These are phyloP conservation scores for Teratosphaeria zuluensis DNA, from an alignment of 2,329 filamentous ascomycete genomes.

Conservation along the genomic window DNA sequence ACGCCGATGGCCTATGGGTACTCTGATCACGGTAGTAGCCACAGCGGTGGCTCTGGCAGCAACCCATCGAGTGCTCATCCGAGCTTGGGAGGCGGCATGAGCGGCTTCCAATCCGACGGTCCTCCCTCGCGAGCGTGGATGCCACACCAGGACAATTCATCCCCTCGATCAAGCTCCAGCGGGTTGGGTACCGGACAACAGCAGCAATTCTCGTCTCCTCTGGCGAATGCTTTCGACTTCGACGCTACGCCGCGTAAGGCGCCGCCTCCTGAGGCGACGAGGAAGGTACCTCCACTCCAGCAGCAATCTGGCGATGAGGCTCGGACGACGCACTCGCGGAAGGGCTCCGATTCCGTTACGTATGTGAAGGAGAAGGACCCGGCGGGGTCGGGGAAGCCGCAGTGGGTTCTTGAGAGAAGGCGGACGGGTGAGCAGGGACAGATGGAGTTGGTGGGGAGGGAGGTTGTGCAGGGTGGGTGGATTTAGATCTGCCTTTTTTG, in stretches of 20 bases:
- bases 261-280: not conserved
- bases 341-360: constrained; percentile 54
- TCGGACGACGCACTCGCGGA: constrained; percentile 21
- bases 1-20: constrained; percentile 16
- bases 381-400: constrained; percentile 43
- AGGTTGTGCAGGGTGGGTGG: constrained; percentile 50
- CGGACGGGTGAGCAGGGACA: constrained; percentile 57
- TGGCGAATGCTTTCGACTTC: constrained; percentile 1
- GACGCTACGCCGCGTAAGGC: constrained; percentile 12
- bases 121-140: constrained; percentile 1
- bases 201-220: not conserved
- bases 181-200: not conserved
- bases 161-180: constrained; percentile 1
- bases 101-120: not conserved
- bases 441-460: constrained; percentile 54
- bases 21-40: constrained; percentile 15
- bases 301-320: constrained; percentile 15
- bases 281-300: constrained; percentile 3
- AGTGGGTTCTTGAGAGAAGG: constrained; percentile 62
- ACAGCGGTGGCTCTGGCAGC: constrained; percentile 8
- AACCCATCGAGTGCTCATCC: constrained; percentile 3
- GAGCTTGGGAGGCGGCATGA: not conserved
- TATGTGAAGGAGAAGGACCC: constrained; percentile 56
- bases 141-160: not conserved
- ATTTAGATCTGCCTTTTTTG: constrained; percentile 13